phyloP scores from a whole-genome alignment of 345 rosid species.

The Citrus unshiu region DNA sequence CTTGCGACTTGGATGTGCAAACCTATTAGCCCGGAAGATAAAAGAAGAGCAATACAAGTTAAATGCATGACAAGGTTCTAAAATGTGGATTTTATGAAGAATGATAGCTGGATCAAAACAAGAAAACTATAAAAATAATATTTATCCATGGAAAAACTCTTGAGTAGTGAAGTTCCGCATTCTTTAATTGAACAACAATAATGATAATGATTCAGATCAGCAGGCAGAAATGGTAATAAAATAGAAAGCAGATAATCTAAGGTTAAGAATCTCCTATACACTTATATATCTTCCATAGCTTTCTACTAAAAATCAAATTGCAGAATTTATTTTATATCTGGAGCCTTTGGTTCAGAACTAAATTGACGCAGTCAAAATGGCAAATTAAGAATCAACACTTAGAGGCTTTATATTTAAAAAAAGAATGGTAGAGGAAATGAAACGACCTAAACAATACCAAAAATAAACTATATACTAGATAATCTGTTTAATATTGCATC shows the following conservation, averaged over 20 bases:
- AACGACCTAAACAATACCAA: neutral
- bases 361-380: neutral
- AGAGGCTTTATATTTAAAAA: neutral
- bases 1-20: constrained; percentile 61
- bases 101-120: neutral
- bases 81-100: neutral
- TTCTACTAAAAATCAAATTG: neutral
- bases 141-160: neutral
- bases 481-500: neutral
- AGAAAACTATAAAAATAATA: neutral
- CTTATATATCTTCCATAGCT: neutral
- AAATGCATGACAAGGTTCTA: constrained; percentile 11
- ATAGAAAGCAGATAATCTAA: neutral
- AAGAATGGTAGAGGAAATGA: constrained; percentile 1
- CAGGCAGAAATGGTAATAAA: neutral
- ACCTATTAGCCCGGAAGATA: constrained; percentile 49
- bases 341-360: neutral
- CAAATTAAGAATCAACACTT: neutral
- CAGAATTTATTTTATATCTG: neutral
- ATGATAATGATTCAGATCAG: neutral
- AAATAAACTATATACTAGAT: neutral
- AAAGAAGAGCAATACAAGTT: constrained; percentile 6
- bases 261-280: neutral
- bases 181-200: neutral
- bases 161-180: neutral